Conservation (phyloP, 148 eudicot species). For the Rhododendron griersonianum region DNA sequence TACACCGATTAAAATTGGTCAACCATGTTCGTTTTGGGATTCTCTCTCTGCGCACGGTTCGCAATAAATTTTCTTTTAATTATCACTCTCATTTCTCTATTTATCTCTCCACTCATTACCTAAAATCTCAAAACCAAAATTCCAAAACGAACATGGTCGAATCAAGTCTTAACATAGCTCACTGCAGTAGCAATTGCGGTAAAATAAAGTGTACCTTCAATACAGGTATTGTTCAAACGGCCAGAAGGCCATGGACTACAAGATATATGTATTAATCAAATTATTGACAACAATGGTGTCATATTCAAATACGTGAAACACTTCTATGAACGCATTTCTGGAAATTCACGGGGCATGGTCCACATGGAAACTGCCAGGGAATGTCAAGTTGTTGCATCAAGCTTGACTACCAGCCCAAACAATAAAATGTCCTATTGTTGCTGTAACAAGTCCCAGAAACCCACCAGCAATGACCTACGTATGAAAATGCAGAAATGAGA, state of each 20-base stretch:
- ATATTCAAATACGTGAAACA: not conserved
- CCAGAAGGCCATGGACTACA: not conserved
- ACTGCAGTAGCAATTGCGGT: not conserved
- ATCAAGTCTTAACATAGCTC: not conserved
- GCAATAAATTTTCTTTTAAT: too few relatives aligned
- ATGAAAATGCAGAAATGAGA: not conserved
- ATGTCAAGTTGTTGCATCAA: not conserved
- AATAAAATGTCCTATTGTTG: slow-evolving; percentile 40
- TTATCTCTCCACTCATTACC: too few relatives aligned
- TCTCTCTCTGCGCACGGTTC: too few relatives aligned
- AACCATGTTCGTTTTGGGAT: too few relatives aligned
- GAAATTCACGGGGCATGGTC: not conserved
- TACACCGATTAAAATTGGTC: not conserved
- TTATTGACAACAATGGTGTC: not conserved
- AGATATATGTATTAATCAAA: not conserved
- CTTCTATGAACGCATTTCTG: not conserved
- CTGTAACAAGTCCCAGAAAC: slow-evolving; percentile 51
- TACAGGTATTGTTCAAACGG: not conserved
- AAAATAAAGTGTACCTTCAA: not conserved
- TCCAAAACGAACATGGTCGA: too few relatives aligned
- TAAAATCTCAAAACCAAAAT: too few relatives aligned
- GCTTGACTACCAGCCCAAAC: slow-evolving; percentile 5
- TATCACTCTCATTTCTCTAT: too few relatives aligned
- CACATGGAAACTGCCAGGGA: not conserved
- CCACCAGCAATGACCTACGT: slow-evolving; percentile 79